Conservation (phyloP, 306 rosid genomes). For the Sesbania bispinosa region DNA sequence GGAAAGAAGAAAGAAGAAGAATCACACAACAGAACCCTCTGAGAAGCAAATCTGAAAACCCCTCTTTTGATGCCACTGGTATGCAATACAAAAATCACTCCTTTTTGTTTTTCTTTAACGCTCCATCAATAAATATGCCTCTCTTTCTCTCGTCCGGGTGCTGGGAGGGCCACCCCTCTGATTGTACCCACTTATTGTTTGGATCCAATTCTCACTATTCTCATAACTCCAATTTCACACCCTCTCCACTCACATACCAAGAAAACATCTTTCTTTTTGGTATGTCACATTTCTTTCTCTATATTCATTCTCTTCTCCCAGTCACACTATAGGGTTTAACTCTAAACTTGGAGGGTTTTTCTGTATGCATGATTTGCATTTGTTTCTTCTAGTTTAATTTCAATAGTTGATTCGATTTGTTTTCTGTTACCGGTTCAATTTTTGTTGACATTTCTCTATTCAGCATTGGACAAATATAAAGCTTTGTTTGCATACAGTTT, state of each 20-base stretch:
- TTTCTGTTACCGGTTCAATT: background rate
- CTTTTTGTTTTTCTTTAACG: background rate
- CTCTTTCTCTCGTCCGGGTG: constrained; percentile 6
- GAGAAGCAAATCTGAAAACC: constrained; percentile 44
- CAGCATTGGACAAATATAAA: background rate
- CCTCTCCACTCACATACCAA: background rate
- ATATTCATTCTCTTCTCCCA: background rate
- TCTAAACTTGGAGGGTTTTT: background rate
- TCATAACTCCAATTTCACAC: constrained; percentile 27
- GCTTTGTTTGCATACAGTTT: background rate
- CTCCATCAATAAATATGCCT: constrained; percentile 30
- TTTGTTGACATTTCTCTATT: constrained; percentile 7
- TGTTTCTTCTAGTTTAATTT: background rate
- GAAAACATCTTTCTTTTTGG: constrained; percentile 11
- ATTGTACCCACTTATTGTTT: background rate
- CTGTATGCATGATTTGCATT: background rate
- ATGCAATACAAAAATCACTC: constrained; percentile 35
- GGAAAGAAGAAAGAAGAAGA: constrained; percentile 13
- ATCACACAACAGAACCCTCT: constrained; percentile 25
- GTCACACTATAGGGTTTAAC: constrained; percentile 23
- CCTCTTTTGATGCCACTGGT: constrained; percentile 29
- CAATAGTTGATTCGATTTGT: background rate
- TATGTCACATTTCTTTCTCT: constrained; percentile 29
- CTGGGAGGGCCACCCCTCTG: background rate
- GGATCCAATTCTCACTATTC: constrained; percentile 32